Base-by-base conservation (phyloP, 192 early-diverging fungal species). In the Backusella circina region DNA sequence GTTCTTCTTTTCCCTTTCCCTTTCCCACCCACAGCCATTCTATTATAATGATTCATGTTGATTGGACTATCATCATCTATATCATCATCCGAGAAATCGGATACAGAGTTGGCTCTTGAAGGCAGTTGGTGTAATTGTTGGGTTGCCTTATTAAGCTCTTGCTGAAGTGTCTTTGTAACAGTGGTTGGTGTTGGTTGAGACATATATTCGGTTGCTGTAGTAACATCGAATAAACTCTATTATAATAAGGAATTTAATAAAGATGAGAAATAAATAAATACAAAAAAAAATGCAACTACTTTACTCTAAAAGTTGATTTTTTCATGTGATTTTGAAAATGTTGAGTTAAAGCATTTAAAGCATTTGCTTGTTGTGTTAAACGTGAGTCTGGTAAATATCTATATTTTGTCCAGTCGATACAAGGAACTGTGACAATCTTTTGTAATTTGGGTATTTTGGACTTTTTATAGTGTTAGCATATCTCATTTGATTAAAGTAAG, bases 351-450 rank as follows among this genome's bases (percentile, higher is more conserved):
- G 65, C 65, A 51, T 30, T 66, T 70, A 69, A 41, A 31, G 71
- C 61, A 51, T 41, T 30, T 57, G 73, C 39, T 71, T 79, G 77
- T 44, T 70, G 67, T 38, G 75, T 66, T 23, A 77, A 47, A 2
- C 82, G 82, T 36, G 65, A 67, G 23, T 79, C 82, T 3, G 77
- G 77, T 35, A 75, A 23, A 57, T 38, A 73, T 70, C 41, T 72
- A 51, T 79, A 83, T 23, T 74, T 71, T 6, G 33, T 70, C 82
- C 82, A 83, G 16, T 83, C 73, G 28, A 83, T 77, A 57, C 79
- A 75, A 1, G 78, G 82, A 9, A 83, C 73, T 39, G 61, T 32
- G 0, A 83, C 65, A 21, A 83, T 73, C 15, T 75, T 75, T 65
- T 83, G 82, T 26, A 83, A 39, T 26, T 37, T 35, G 15, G 82